Base-by-base conservation (phyloP, 2,329 filamentous ascomycete genomes). In the Neonectria coccinea region DNA sequence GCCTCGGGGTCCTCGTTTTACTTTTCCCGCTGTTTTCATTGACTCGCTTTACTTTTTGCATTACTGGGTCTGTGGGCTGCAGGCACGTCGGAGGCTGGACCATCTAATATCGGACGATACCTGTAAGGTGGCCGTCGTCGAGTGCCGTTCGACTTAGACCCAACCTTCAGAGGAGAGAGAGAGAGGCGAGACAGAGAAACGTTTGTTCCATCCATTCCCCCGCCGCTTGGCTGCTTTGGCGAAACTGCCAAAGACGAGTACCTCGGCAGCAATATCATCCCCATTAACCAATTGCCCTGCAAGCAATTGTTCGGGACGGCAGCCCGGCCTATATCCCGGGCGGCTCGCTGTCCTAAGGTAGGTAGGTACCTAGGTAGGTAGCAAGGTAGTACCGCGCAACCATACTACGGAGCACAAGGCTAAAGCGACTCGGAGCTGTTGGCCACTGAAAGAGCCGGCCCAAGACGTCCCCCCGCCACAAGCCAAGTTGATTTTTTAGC, bases 401-500 rank as follows among this genome's bases (percentile, higher is more conserved):
- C 20, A 42, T n/a, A 42, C 39, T 42, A 42, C 39, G 36, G 36
- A n/a, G 36, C 14, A 39, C 36, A 31, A 31, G 5, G 25, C 27
- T 31, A 51, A 33, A 16, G 25, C 22, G 14, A 16, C 22, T 22
- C 44, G 45, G 36, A 39, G 36, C 36, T 16, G 36, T 39, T 39
- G 36, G 36, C 36, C 36, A 39, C 36, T 39, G 14, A 39, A n/a
- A 39, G 36, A 39, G 36, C 36, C 36, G 5, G 36, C 36, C 36
- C 12, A 36, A 36, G 33, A 36, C 12, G 33, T 36, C 33, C 36
- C 36, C 33, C 36, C 36, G 36, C 36, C 36, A n/a, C 14, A 39
- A 36, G 47, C 39, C 56, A 59, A 59, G 45, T 59, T 25, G 41
- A n/a, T 48, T 51, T 57, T 57, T 62, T 62, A 62, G 59, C 59